A percentile compares a stretch with the other conserved stretches of the same genome.
Evolutionary conservation across 371 early-diverging fungal species (phyloP).

Genomic region (Mucor circinelloides): DNA sequence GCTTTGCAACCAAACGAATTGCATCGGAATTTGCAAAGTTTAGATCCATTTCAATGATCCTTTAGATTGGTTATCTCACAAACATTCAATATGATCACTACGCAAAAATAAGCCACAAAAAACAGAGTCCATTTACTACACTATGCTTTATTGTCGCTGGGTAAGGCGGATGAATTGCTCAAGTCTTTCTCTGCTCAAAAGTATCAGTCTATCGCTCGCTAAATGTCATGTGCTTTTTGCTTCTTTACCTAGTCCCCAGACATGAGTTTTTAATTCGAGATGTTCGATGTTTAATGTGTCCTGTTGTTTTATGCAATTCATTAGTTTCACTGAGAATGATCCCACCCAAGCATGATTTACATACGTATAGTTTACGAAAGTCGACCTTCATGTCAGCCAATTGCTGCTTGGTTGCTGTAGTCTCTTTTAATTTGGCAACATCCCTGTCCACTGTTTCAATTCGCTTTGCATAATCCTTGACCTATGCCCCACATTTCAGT

Average conservation of each 20-base stretch:
- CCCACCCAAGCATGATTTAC: background rate
- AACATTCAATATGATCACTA: background rate
- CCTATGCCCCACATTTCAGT: too few relatives aligned
- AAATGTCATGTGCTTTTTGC: background rate
- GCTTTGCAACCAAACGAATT: conserved; percentile 3
- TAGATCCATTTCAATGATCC: background rate
- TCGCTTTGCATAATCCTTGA: conserved; percentile 66
- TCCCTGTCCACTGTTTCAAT: conserved; percentile 75
- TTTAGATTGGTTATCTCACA: background rate
- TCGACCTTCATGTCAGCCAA: conserved; percentile 65
- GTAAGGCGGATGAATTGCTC: too few relatives aligned
- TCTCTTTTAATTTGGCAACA: conserved; percentile 58
- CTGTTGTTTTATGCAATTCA: conserved; percentile 21
- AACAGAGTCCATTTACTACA: too few relatives aligned
- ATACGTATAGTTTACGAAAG: conserved; percentile 68
- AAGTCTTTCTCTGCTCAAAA: conserved; percentile 17
- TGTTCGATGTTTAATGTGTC: conserved; percentile 75
- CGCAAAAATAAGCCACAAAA: background rate
- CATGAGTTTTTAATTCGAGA: conserved; percentile 74
- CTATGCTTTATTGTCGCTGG: too few relatives aligned
- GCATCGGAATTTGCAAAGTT: conserved; percentile 5
- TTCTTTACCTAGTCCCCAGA: conserved; percentile 67
- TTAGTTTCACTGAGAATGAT: background rate
- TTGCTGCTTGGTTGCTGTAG: conserved; percentile 68
- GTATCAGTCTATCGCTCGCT: background rate